phyloP scores from a whole-genome alignment of 78 protist genomes.

The Isochrysis galbana region DNA sequence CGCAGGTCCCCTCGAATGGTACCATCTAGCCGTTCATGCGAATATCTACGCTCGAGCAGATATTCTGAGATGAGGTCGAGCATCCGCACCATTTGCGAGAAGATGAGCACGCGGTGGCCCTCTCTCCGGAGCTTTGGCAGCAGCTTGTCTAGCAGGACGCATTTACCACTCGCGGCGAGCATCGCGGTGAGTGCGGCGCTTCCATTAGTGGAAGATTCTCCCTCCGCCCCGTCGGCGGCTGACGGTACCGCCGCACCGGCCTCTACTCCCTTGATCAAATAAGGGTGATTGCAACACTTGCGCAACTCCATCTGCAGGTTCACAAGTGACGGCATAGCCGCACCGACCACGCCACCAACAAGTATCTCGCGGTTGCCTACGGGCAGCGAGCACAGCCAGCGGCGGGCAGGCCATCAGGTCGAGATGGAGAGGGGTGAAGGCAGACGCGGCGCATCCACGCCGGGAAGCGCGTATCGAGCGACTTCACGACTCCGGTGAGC shows the following conservation, averaged over 20 bases:
- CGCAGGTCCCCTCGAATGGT: conserved; percentile 77
- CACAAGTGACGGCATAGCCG: conserved; percentile 56
- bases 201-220: background rate
- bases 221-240: background rate
- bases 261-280: conserved; percentile 75
- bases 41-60: conserved; percentile 31
- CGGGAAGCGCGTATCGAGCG: too few relatives aligned
- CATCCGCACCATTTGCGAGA: conserved; percentile 70
- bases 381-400: too few relatives aligned
- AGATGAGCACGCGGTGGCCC: conserved; percentile 56
- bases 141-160: conserved; percentile 67
- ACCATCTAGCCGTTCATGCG: conserved; percentile 96
- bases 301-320: conserved; percentile 94
- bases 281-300: conserved; percentile 96
- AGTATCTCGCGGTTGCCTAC: background rate
- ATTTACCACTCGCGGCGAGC: conserved; percentile 57
- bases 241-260: background rate
- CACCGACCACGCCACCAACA: conserved; percentile 30
- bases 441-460: too few relatives aligned
- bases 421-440: too few relatives aligned
- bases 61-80: conserved; percentile 91
- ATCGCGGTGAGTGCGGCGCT: background rate
- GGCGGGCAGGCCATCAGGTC: too few relatives aligned
- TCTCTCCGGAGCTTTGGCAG: conserved; percentile 32
- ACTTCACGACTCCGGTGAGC: too few relatives aligned